phyloP scores from a whole-genome alignment of 2,329 filamentous ascomycete species.

The Aspergillus sp. region DNA sequence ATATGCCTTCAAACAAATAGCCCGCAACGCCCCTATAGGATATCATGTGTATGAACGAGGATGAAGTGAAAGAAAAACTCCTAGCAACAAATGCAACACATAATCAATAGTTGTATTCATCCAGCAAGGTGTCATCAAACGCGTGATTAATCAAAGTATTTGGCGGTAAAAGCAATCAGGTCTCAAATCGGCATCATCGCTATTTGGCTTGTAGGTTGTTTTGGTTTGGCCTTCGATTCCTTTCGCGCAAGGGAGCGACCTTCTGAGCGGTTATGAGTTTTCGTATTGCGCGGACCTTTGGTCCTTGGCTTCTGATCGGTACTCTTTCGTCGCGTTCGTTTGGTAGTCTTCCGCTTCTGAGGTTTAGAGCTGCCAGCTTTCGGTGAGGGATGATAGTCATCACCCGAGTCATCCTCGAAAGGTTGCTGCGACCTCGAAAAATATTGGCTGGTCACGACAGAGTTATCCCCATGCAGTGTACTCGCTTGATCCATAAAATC shows the following conservation, averaged over 20 bases:
- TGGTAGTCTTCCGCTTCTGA: conserved; percentile 28
- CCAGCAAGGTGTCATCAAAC: conserved; percentile 12
- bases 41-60: conserved; percentile 15
- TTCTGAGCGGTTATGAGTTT: conserved; percentile 21
- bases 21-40: conserved; percentile 13
- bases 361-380: conserved; percentile 19
- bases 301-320: conserved; percentile 22
- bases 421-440: conserved; percentile 29
- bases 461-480: conserved; percentile 25
- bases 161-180: background rate
- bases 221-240: conserved; percentile 26
- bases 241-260: conserved; percentile 26
- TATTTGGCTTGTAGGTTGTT: conserved; percentile 30
- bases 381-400: conserved; percentile 21
- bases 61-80: conserved; percentile 8
- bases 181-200: conserved; percentile 41
- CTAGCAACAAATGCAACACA: conserved; percentile 18
- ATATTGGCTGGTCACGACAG: conserved; percentile 34
- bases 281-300: conserved; percentile 26
- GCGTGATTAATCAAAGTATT: conserved; percentile 8
- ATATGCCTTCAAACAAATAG: background rate
- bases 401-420: conserved; percentile 21
- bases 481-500: conserved; percentile 30
- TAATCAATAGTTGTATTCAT: background rate
- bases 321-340: conserved; percentile 28